Base-by-base conservation (phyloP, 2,329 filamentous ascomycete species). In the Colletotrichum sp. region DNA sequence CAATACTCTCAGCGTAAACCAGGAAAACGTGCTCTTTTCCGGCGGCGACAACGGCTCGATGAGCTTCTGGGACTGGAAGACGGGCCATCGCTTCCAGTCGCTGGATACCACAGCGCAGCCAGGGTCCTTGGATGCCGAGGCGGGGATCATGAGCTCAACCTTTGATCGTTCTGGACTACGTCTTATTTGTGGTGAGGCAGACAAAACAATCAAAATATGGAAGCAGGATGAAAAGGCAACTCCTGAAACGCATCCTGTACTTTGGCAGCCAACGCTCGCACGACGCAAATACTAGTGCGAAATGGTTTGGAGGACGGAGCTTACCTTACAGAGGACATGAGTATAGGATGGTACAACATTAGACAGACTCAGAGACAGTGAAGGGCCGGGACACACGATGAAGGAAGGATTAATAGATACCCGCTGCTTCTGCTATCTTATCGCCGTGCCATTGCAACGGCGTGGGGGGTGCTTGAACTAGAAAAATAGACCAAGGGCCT, bases 171-270 rank as follows among this genome's bases (percentile, higher is more conserved):
- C 96, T 0, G 97, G 97, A 0, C 83, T 98, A 81, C 92, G 97
- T 79, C 88, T 99, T 80, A 98, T 99, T 78, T 96, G 95, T 24
- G 98, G 98, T 62, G 97, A 99, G 86, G 95, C 96, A 8, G 97
- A 99, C 84, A 99, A 99, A 90, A 98, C 96, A 0, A 98, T 98
- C 84, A 99, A 99, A 90, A 92, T 99, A 74, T 99, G 97, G 97
- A 98, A 96, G 85, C 94, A 94, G 79, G 97, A 99, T 83, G 95
- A 98, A 63, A 92, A 94, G 69, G 97, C 97, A 21, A 98, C 96
- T 1, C 94, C 94, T 49, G 95, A 99, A 84, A 95, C 94, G 3
- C 96, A 99, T 85, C 97, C 97, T 4, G 85, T 99, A 59, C 93
- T 98, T 60, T 99, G 97, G 97, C 95, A 95, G 81, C 96, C 96